Base-by-base conservation (phyloP, 2,329 filamentous ascomycete genomes). In the Curvularia sp. region DNA sequence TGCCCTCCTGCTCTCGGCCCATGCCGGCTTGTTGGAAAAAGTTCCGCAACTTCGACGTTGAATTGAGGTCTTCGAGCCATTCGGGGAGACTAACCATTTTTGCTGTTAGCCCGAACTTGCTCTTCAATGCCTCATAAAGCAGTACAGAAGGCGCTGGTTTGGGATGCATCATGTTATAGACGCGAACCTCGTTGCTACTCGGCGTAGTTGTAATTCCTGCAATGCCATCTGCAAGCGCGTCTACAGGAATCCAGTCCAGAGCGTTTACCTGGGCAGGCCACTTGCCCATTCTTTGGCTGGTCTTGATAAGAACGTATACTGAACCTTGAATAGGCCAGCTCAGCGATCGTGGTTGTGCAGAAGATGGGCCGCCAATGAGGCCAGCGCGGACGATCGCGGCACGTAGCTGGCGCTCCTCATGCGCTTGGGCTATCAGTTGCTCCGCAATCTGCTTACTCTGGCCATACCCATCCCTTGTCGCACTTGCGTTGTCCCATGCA, bases 91-190 rank as follows among this genome's bases (percentile, higher is more conserved):
- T 47, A 20, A 46, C 24, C 1, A 26, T 26, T 22, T 38, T 30
- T 10, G 28, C 33, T 13, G 31, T 31, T 1, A 54, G 22, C 20
- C 42, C 42, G 20, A 48, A 54, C 2, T 35, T 28, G 9, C 6
- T 31, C 1, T 13, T 20, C 26, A 54, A 15, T 12, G 46, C 35
- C 8, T 31, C 30, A 3, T 54, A 28, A 2, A 48, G 33, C 22
- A 54, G 2, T 4, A 5, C 33, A 22, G 39, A 54, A 13, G 51
- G 51, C 10, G 33, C 51, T 0, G 51, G 51, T 1, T 39, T 26
- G n/a, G 51, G 51, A 30, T 54, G 42, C 51, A 54, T 54, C 51
- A 54, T 48, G n/a, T 54, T 54, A 8, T 48, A 54, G 1, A 54
- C 51, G 1, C 26, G 46, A n/a, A 39, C 51, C 3, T 31, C 18